Evolutionary conservation across 768 basidiomycete genomes (phyloP).

Genomic region (Porpolomopsis calyptriformis): DNA sequence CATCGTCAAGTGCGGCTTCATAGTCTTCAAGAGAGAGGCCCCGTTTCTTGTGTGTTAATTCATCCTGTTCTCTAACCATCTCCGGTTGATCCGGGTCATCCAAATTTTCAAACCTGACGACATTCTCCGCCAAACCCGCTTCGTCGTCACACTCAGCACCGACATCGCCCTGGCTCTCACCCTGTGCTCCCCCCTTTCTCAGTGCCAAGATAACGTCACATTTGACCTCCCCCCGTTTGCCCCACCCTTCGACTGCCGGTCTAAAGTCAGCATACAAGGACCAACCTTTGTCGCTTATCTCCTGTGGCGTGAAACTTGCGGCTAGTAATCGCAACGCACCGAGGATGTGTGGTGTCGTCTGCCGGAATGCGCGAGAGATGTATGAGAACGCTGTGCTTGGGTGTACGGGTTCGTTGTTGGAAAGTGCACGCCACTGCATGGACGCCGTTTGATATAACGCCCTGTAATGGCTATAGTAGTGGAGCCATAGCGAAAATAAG

Average conservation of each 20-base stretch:
- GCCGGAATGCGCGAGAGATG: constrained; percentile 67
- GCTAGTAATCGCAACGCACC: constrained; percentile 69
- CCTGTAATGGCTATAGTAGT: constrained; percentile 35
- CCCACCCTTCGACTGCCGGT: constrained; percentile 76
- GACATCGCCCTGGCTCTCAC: constrained; percentile 5
- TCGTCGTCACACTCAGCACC: constrained; percentile 12
- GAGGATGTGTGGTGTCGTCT: constrained; percentile 66
- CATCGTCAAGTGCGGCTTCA: constrained; percentile 39
- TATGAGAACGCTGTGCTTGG: constrained; percentile 78
- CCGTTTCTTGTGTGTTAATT: constrained; percentile 33
- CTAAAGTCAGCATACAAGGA: constrained; percentile 80
- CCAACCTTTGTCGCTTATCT: constrained; percentile 62
- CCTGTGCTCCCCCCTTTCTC: constrained; percentile 33
- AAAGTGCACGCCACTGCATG: constrained; percentile 76
- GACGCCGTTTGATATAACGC: constrained; percentile 66
- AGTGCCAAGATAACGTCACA: constrained; percentile 60
- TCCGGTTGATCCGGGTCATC: constrained; percentile 2
- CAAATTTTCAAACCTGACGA: constrained; percentile 14
- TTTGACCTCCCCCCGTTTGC: constrained; percentile 63
- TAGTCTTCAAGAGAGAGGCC: constrained; percentile 38
- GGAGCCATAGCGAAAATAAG: too few relatives aligned
- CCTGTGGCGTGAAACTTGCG: constrained; percentile 42
- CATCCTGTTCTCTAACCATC: constrained; percentile 11
- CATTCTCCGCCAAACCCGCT: constrained; percentile 7
- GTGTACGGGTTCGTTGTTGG: constrained; percentile 53